Evolutionary conservation across 352 stramenopile genomes (phyloP).

Genomic region (Phytophthora hybrid): DNA sequence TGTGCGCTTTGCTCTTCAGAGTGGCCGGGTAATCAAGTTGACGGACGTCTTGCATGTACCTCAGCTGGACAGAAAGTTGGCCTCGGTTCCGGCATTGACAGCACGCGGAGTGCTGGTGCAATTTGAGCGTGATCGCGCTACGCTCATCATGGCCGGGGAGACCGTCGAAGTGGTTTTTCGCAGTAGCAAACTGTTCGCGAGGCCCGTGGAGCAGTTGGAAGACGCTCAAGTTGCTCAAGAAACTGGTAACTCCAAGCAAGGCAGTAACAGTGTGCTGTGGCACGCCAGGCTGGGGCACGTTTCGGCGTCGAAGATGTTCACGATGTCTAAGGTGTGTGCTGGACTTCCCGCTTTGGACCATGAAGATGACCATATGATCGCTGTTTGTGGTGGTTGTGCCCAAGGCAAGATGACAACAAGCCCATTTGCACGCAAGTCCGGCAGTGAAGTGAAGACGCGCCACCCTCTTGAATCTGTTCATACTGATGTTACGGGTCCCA

Average conservation of each 20-base stretch:
- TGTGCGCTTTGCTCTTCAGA: neutral
- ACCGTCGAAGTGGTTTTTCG: neutral
- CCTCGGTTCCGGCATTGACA: slow-evolving; percentile 17
- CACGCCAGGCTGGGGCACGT: slow-evolving; percentile 20
- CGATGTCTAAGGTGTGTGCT: neutral
- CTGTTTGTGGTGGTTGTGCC: slow-evolving; percentile 27
- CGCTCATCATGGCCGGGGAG: neutral
- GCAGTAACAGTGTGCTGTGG: neutral
- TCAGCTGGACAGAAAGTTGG: slow-evolving; percentile 18
- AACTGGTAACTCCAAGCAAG: neutral
- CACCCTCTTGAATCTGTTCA: slow-evolving; percentile 19
- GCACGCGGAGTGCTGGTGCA: slow-evolving; percentile 8
- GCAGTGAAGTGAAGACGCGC: slow-evolving; percentile 23
- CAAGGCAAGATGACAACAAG: slow-evolving; percentile 20
- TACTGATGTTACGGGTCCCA: slow-evolving; percentile 32
- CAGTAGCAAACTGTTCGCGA: neutral
- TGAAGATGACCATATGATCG: neutral
- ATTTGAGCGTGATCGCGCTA: neutral
- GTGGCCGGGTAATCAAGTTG: slow-evolving; percentile 12
- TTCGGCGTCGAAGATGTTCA: neutral
- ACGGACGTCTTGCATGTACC: slow-evolving; percentile 35
- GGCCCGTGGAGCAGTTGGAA: neutral
- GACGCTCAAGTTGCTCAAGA: neutral
- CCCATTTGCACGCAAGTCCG: slow-evolving; percentile 15
- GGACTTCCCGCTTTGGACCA: neutral